phyloP scores from a whole-genome alignment of 768 basidiomycete species.

The Amanita pseudoporphyria region DNA sequence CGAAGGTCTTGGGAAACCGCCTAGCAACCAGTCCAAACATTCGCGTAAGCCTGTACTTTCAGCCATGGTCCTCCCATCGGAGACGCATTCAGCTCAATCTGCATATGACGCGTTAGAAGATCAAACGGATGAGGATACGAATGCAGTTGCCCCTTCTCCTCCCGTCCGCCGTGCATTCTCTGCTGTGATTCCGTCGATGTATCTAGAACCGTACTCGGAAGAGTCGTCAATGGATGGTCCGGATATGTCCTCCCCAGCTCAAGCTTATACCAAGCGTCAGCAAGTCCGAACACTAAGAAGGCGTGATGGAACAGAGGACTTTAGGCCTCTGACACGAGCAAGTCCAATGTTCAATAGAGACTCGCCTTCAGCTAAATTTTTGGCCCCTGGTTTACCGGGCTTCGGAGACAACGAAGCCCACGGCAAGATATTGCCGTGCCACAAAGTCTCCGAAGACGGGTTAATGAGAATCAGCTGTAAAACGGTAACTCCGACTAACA shows the following conservation, averaged over 20 bases:
- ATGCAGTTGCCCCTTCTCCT: conserved; percentile 16
- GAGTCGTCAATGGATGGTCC: conserved; percentile 56
- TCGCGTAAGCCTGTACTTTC: conserved; percentile 60
- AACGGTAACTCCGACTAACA: conserved; percentile 46
- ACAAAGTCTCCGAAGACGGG: conserved; percentile 90
- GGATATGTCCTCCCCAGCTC: conserved; percentile 74
- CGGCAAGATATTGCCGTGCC: conserved; percentile 92
- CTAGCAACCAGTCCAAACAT: conserved; percentile 44
- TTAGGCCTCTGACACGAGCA: conserved; percentile 63
- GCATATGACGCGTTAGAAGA: conserved; percentile 32
- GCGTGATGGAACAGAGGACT: conserved; percentile 77
- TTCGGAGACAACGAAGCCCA: conserved; percentile 91
- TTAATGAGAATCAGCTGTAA: conserved; percentile 78
- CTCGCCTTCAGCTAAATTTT: conserved; percentile 47
- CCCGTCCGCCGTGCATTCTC: conserved; percentile 68
- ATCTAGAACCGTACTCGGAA: conserved; percentile 34
- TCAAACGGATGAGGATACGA: background rate
- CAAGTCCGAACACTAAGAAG: conserved; percentile 69
- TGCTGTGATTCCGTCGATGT: conserved; percentile 56
- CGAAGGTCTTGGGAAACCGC: conserved; percentile 44
- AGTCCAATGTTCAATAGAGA: conserved; percentile 44
- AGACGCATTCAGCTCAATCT: conserved; percentile 25
- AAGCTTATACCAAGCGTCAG: conserved; percentile 71
- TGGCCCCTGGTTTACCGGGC: conserved; percentile 61
- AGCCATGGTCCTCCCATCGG: conserved; percentile 43